A percentile compares a stretch with the other conserved stretches of the same genome.
Conservation (phyloP, 2,329 filamentous ascomycete genomes). For the Uncinocarpus reesii region DNA sequence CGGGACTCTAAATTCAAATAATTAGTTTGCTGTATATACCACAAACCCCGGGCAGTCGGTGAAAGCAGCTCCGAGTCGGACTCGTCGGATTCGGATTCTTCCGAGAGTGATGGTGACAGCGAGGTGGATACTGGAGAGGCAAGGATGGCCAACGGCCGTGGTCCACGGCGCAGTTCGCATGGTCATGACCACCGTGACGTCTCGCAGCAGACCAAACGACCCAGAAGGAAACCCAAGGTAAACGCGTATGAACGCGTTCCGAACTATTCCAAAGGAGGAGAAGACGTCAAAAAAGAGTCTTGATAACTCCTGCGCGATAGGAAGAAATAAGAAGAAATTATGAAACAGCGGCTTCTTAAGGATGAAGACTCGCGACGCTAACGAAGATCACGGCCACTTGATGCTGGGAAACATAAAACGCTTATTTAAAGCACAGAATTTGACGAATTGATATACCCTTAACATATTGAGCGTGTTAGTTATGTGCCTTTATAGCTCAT, state of each 20-base stretch:
- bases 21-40: slow-evolving; percentile 99
- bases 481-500: neutral
- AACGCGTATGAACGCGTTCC: slow-evolving; percentile 42
- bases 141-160: slow-evolving; percentile 17
- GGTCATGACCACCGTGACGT: slow-evolving; percentile 14
- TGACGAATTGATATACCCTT: no score
- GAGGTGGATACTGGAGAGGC: slow-evolving; percentile 24
- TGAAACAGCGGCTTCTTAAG: neutral
- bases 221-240: slow-evolving; percentile 25
- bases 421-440: no score
- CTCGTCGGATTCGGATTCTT: slow-evolving; percentile 44
- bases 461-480: no score
- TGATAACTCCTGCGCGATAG: neutral
- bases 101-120: slow-evolving; percentile 40
- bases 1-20: no score
- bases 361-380: neutral
- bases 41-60: slow-evolving; percentile 67
- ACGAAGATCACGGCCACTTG: no score
- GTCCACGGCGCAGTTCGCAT: slow-evolving; percentile 5
- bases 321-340: neutral
- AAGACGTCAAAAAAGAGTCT: neutral
- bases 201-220: slow-evolving; percentile 17
- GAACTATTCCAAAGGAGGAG: slow-evolving; percentile 17
- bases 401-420: no score
- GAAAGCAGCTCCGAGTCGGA: slow-evolving; percentile 59